These are phyloP conservation scores for Fusarium tjaetaba DNA, from an alignment of 2,329 filamentous ascomycete species.

Conservation along the genomic window DNA sequence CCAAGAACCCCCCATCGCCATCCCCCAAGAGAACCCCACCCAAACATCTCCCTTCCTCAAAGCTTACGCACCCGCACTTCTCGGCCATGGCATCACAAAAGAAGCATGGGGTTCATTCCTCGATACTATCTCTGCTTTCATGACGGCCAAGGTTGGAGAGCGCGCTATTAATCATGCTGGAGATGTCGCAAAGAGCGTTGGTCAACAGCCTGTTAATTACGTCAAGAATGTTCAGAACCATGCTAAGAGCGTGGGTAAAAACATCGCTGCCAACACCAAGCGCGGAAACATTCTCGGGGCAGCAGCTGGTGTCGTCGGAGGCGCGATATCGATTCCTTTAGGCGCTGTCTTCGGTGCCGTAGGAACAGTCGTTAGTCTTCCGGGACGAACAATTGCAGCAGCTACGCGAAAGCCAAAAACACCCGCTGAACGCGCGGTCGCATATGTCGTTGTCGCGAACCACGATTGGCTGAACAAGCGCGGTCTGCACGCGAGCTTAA, in stretches of 20 bases:
- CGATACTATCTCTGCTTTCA: slow-evolving; percentile 57
- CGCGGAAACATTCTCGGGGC: slow-evolving; percentile 54
- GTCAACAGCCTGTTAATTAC: slow-evolving; percentile 49
- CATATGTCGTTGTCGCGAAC: slow-evolving; percentile 55
- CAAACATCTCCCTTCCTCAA: slow-evolving; percentile 51
- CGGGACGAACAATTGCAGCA: slow-evolving; percentile 47
- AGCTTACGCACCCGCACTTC: slow-evolving; percentile 52
- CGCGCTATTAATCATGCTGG: slow-evolving; percentile 55
- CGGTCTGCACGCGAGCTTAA: slow-evolving; percentile 50
- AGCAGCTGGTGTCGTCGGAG: slow-evolving; percentile 49
- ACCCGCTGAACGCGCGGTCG: slow-evolving; percentile 52
- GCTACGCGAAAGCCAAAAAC: slow-evolving; percentile 52
- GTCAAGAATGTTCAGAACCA: slow-evolving; percentile 51
- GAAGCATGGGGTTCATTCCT: slow-evolving; percentile 50
- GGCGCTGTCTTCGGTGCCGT: slow-evolving; percentile 50
- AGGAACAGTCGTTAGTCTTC: slow-evolving; percentile 49
- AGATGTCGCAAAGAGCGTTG: slow-evolving; percentile 52
- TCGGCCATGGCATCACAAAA: slow-evolving; percentile 50
- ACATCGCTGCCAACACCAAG: slow-evolving; percentile 50
- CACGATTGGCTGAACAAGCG: slow-evolving; percentile 54
- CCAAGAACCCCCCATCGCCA: slow-evolving; percentile 49
- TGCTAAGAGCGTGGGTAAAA: slow-evolving; percentile 50
- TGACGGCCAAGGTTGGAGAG: slow-evolving; percentile 56
- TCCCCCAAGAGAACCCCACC: slow-evolving; percentile 51
- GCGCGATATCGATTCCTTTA: slow-evolving; percentile 52